Evolutionary conservation across 2,329 filamentous ascomycete genomes (phyloP).

Genomic region (Fusarium abutilonis): DNA sequence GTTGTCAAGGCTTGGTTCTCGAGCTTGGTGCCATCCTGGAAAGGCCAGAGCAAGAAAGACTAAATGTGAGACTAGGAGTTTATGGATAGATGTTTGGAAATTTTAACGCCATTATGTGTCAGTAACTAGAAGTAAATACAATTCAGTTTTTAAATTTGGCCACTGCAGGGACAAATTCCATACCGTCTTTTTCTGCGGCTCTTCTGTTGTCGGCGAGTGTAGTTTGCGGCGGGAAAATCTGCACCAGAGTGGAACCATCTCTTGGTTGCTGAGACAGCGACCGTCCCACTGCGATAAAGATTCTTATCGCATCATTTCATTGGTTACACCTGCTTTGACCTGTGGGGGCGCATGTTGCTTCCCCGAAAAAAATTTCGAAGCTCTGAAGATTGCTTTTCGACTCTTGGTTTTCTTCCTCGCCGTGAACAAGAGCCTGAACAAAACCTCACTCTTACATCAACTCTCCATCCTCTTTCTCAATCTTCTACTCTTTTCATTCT

Average conservation of each 20-base stretch:
- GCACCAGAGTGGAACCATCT: conserved; percentile 37
- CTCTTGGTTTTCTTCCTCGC: conserved; percentile 39
- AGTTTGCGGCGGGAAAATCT: conserved; percentile 39
- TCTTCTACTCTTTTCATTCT: conserved; percentile 16
- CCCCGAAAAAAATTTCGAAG: conserved; percentile 51
- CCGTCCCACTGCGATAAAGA: conserved; percentile 42
- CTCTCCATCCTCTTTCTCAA: conserved; percentile 22
- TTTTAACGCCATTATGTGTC: neutral
- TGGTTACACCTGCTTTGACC: conserved; percentile 35
- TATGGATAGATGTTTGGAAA: no score
- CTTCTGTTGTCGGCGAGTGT: conserved; percentile 13
- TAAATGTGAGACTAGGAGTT: neutral
- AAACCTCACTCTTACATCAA: conserved; percentile 32
- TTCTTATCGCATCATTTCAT: conserved; percentile 47
- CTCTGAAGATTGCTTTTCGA: conserved; percentile 38
- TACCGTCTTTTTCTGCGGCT: conserved; percentile 21
- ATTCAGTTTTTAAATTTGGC: neutral
- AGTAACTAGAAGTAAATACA: neutral
- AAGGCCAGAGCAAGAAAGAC: neutral
- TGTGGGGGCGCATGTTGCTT: conserved; percentile 34
- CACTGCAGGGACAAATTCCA: neutral
- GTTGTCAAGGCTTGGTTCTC: conserved; percentile 49
- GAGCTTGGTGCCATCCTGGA: conserved; percentile 9
- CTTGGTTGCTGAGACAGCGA: conserved; percentile 51
- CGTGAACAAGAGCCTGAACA: conserved; percentile 34